Base-by-base conservation (phyloP, 306 rosid genomes). In the Cicer yamashitae region DNA sequence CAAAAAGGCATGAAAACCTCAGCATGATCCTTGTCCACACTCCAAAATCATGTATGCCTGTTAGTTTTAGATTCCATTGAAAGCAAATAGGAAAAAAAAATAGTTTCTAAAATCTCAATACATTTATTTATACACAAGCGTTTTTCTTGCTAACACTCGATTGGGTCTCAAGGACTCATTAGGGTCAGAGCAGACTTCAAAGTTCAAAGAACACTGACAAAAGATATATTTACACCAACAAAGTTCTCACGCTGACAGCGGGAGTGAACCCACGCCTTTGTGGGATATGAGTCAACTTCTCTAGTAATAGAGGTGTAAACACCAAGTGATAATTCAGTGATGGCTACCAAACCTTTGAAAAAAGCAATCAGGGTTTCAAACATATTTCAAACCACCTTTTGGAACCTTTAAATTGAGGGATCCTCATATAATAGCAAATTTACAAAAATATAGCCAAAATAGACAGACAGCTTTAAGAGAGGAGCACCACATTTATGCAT, bases 41-140 rank as follows among this genome's bases (percentile, higher is more conserved):
- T 48, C 61, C 74, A 69, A 69, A 50, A 48, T 44, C 61, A 51
- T 51, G 22, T 51, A 51, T 51, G 22, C 8, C 8, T 51, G 22
- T 14, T 51, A 14, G 57, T n/a, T 51, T 51, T n/a, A 51, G 56
- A 50, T 14, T 50, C 56, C 17, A 13, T 18, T 14, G 9, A 51
- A 51, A 51, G 22, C 57, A 51, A 51, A 14, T 1, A 20, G 22
- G 22, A 20, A 20, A 20, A 20, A 20, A 20, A 20, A 20, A 20
- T 1, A 20, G 22, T 20, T 20, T 20, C 30, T 25, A 25, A 25
- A 25, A 25, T 25, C 30, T 25, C 30, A 25, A 25, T 25, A 25
- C 3, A 25, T 25, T 25, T 25, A 25, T 25, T 25, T 2, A 25
- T 25, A 25, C 30, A 22, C 2, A 0, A 22, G 2, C 30, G 2